phyloP scores from a whole-genome alignment of 768 basidiomycete genomes.

The Mycena chlorophos region DNA sequence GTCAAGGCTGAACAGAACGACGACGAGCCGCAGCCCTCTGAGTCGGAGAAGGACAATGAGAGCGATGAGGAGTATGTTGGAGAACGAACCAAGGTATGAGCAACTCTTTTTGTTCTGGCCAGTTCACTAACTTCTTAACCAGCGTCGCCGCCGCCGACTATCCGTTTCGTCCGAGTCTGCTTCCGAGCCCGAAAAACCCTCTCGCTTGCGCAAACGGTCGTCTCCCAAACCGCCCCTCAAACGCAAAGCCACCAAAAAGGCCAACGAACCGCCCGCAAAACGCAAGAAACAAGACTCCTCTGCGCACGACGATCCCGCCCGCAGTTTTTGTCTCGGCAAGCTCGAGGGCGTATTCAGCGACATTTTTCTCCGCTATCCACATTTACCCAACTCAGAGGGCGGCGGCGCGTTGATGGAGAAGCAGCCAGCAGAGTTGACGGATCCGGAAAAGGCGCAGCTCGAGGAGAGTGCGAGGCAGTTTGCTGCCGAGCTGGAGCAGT shows the following conservation, averaged over 20 bases:
- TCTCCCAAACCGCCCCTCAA: constrained; percentile 41
- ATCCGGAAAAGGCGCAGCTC: constrained; percentile 58
- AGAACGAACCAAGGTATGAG: constrained; percentile 39
- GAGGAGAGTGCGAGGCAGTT: constrained; percentile 61
- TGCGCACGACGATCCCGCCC: constrained; percentile 65
- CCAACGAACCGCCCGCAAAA: constrained; percentile 45
- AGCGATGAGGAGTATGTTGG: constrained; percentile 77
- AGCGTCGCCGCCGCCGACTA: constrained; percentile 47
- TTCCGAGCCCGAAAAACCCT: constrained; percentile 35
- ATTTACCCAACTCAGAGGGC: constrained; percentile 41
- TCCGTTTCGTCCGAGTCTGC: constrained; percentile 47
- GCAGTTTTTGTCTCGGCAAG: constrained; percentile 80
- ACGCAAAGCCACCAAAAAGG: constrained; percentile 54
- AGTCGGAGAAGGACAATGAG: constrained; percentile 49
- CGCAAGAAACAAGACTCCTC: constrained; percentile 45
- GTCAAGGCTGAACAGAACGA: constrained; percentile 30
- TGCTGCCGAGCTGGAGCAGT: constrained; percentile 71
- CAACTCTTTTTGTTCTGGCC: constrained; percentile 11
- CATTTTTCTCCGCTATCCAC: constrained; percentile 72
- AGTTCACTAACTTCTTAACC: constrained; percentile 10
- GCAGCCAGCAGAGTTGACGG: constrained; percentile 53
- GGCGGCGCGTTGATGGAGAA: constrained; percentile 37
- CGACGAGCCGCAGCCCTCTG: constrained; percentile 30
- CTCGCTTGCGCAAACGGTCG: constrained; percentile 21
- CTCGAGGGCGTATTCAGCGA: constrained; percentile 69